A percentile compares a stretch with the other conserved stretches of the same genome.
phyloP scores from a whole-genome alignment of 768 basidiomycete genomes.

The Russula virescens region DNA sequence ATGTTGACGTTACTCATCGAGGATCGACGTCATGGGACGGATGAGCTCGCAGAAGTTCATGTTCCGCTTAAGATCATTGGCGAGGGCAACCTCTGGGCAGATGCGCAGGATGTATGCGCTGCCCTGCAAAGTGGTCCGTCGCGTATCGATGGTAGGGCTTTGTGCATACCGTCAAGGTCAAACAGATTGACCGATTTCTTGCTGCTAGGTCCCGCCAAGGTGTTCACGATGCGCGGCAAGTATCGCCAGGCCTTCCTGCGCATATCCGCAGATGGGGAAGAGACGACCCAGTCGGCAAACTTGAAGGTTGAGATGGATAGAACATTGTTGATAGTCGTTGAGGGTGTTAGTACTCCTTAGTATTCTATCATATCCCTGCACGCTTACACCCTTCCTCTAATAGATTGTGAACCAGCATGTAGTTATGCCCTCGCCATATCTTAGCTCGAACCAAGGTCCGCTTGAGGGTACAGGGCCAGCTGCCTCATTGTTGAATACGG shows the following conservation, averaged over 20 bases:
- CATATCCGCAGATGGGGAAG: slow-evolving; percentile 19
- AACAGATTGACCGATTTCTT: not conserved
- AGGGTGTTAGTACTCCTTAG: slow-evolving; percentile 11
- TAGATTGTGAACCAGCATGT: slow-evolving; percentile 6
- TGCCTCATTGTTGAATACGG: not conserved
- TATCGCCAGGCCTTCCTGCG: slow-evolving; percentile 20
- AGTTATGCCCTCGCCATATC: not conserved
- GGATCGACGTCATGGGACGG: slow-evolving; percentile 48
- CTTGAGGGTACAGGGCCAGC: not conserved
- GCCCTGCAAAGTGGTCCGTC: slow-evolving; percentile 56
- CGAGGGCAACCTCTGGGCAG: slow-evolving; percentile 63
- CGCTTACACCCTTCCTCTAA: not conserved
- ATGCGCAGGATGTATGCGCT: slow-evolving; percentile 56
- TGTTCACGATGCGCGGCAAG: slow-evolving; percentile 22
- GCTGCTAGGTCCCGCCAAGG: slow-evolving; percentile 17
- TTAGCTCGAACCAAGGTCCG: not conserved
- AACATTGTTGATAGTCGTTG: slow-evolving; percentile 16
- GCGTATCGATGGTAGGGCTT: slow-evolving; percentile 56
- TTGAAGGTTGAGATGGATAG: slow-evolving; percentile 13
- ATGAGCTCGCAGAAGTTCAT: slow-evolving; percentile 61
- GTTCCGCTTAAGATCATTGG: slow-evolving; percentile 47
- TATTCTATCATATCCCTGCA: not conserved
- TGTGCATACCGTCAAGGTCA: not conserved
- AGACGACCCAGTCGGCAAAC: slow-evolving; percentile 17
- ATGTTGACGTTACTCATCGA: slow-evolving; percentile 66